Conservation (phyloP, 495 filamentous ascomycete genomes). For the Barbatosphaeria neglecta region DNA sequence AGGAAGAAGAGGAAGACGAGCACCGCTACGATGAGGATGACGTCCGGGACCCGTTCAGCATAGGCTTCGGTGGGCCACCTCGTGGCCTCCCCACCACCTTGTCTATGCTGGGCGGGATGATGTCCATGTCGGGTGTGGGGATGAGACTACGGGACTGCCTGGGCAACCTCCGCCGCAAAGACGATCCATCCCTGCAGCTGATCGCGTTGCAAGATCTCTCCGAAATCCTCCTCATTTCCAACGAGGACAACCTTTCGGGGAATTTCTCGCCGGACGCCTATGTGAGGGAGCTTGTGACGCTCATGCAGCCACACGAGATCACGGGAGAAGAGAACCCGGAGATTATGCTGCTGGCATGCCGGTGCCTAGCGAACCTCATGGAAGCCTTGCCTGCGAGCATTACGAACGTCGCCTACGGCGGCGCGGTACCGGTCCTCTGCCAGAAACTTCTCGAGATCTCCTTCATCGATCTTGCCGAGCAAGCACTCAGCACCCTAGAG, state of each 20-base stretch:
- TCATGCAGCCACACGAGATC: constrained; percentile 85
- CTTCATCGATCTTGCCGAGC: constrained; percentile 95
- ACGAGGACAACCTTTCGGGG: constrained; percentile 91
- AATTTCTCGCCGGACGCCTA: constrained; percentile 91
- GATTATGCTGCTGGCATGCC: constrained; percentile 94
- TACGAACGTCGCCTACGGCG: constrained; percentile 90
- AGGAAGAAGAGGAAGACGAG: constrained; percentile 35
- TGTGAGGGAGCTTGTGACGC: constrained; percentile 81
- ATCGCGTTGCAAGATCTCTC: constrained; percentile 91
- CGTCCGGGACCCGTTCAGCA: constrained; percentile 57
- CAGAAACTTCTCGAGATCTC: constrained; percentile 88
- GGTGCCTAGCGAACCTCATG: constrained; percentile 95
- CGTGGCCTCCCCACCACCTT: constrained; percentile 71
- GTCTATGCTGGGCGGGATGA: constrained; percentile 79
- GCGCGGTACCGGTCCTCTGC: constrained; percentile 87
- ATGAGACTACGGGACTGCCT: constrained; percentile 74
- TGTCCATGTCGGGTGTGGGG: constrained; percentile 74
- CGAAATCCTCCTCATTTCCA: constrained; percentile 84
- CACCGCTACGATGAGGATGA: constrained; percentile 53
- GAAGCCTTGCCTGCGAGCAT: constrained; percentile 88
- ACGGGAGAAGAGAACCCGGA: constrained; percentile 86
- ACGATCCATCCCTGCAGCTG: constrained; percentile 77
- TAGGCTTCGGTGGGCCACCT: constrained; percentile 51
- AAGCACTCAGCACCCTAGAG: constrained; percentile 89
- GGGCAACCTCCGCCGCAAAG: constrained; percentile 71